phyloP scores from a whole-genome alignment of 345 rosid genomes.

The Abelmoschus esculentus region DNA sequence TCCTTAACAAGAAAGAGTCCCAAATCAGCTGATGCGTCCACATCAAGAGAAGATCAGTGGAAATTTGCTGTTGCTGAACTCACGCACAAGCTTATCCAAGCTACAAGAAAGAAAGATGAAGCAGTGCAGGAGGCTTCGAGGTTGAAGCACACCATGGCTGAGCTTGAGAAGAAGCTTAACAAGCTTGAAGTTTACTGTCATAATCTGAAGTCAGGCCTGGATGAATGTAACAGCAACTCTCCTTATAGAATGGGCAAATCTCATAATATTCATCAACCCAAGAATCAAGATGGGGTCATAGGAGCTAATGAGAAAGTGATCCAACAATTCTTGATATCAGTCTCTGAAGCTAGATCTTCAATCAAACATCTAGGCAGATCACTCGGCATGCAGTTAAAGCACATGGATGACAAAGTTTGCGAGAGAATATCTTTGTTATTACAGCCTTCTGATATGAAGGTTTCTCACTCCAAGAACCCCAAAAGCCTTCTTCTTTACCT shows the following conservation, averaged over 20 bases:
- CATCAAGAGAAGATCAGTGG: conserved; percentile 68
- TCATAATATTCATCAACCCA: neutral
- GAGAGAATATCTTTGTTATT: conserved; percentile 58
- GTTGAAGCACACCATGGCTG: conserved; percentile 69
- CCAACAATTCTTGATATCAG: conserved; percentile 53
- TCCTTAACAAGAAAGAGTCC: conserved; percentile 66
- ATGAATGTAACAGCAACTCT: conserved; percentile 48
- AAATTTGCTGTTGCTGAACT: conserved; percentile 70
- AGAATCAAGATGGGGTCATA: conserved; percentile 21
- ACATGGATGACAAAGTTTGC: conserved; percentile 49
- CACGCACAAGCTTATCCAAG: conserved; percentile 65
- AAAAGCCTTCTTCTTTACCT: conserved; percentile 49
- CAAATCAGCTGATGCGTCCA: conserved; percentile 23
- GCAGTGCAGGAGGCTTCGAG: conserved; percentile 69
- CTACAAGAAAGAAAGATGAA: conserved; percentile 78
- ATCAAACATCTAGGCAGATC: conserved; percentile 56
- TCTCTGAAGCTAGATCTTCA: conserved; percentile 65
- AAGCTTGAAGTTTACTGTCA: conserved; percentile 80
- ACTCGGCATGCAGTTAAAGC: conserved; percentile 50
- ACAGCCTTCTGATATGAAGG: conserved; percentile 57
- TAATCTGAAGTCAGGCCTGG: conserved; percentile 68
- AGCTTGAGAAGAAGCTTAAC: conserved; percentile 87
- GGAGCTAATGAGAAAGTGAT: conserved; percentile 41
- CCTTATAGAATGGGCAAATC: conserved; percentile 16
- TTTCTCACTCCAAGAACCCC: conserved; percentile 51